These are phyloP conservation scores for Heliamphora exappendiculata DNA, from an alignment of 148 eudicot species.

Conservation along the genomic window DNA sequence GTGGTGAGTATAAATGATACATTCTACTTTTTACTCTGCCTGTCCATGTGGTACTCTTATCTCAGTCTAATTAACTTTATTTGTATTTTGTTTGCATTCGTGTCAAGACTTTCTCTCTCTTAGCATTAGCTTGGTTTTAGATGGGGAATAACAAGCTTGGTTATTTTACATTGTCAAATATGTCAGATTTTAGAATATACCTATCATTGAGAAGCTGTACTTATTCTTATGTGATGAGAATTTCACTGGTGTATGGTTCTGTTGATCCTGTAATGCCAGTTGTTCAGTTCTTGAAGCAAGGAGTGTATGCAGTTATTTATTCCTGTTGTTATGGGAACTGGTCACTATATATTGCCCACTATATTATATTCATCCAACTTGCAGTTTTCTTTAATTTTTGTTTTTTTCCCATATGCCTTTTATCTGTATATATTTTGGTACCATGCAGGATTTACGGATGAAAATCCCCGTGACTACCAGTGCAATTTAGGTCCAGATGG, in stretches of 20 bases:
- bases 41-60: neutral
- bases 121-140: neutral
- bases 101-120: neutral
- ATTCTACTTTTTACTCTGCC: neutral
- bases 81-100: neutral
- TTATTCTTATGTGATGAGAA: neutral
- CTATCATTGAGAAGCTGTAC: neutral
- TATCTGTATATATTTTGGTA: neutral
- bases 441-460: constrained; percentile 77
- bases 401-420: neutral
- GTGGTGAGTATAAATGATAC: constrained; percentile 52
- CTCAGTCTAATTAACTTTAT: neutral
- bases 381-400: neutral
- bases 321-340: neutral
- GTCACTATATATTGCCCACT: neutral
- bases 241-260: too few species aligned
- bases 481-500: constrained; percentile 97
- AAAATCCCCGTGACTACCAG: constrained; percentile 95
- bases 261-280: neutral
- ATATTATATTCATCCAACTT: neutral
- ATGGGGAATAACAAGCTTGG: neutral
- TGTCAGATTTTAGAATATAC: neutral
- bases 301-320: neutral
- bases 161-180: neutral
- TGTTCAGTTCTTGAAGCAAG: neutral